Evolutionary conservation across 2,329 filamentous ascomycete genomes (phyloP).

Genomic region (Diaporthe citrichinensis): DNA sequence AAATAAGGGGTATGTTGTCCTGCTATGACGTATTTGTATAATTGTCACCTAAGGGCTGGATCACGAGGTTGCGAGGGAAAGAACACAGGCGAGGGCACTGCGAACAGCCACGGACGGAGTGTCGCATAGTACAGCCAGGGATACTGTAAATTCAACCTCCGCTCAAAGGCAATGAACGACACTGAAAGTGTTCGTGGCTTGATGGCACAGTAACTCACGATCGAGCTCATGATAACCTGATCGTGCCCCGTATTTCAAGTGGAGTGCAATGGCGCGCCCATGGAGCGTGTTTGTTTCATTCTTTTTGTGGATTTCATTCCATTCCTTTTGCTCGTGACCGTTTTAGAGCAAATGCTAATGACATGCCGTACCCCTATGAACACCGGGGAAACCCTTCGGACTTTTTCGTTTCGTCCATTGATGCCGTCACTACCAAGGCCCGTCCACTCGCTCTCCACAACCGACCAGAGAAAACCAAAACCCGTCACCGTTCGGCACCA

Average conservation of each 20-base stretch:
- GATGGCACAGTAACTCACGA: too few relatives aligned
- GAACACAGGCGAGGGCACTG: too few relatives aligned
- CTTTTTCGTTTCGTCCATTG: slow-evolving; percentile 28
- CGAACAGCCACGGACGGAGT: neutral
- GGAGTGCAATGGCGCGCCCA: neutral
- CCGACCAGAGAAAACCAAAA: slow-evolving; percentile 45
- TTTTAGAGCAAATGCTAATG: slow-evolving; percentile 70
- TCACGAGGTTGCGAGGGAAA: neutral
- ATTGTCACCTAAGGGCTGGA: neutral
- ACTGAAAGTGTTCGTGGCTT: neutral
- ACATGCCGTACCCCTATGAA: slow-evolving; percentile 74
- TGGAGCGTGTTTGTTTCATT: slow-evolving; percentile 16
- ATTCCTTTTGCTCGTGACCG: slow-evolving; percentile 49
- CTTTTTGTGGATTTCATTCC: slow-evolving; percentile 59
- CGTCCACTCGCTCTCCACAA: slow-evolving; percentile 48
- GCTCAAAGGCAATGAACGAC: neutral
- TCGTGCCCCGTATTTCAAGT: neutral
- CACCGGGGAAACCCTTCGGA: slow-evolving; percentile 69
- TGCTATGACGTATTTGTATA: neutral
- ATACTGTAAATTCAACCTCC: neutral
- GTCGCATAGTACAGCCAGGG: neutral
- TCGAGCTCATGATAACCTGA: neutral
- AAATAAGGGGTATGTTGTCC: neutral
- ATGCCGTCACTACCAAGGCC: slow-evolving; percentile 36
- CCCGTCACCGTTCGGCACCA: slow-evolving; percentile 60